Percentiles rank a stretch among this genome's conserved stretches.
phyloP scores from a whole-genome alignment of 2,329 filamentous ascomycete species.

The Thielaviopsis punctulata region DNA sequence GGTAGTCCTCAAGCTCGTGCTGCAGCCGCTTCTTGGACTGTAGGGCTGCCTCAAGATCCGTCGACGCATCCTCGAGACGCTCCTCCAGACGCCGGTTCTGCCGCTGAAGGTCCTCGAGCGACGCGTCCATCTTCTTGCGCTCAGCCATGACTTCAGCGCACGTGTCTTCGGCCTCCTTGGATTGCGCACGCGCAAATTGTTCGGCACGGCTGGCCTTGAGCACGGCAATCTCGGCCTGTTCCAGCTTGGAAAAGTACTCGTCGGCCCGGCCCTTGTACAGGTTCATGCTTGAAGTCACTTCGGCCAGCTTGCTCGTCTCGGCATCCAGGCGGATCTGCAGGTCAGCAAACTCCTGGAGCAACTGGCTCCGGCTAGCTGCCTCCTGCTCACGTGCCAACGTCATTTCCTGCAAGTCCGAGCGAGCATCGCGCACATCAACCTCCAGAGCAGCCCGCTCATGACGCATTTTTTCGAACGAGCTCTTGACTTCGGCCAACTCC shows the following conservation, averaged over 20 bases:
- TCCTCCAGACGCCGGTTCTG: slow-evolving; percentile 83
- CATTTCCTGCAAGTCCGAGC: slow-evolving; percentile 70
- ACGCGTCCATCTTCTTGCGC: slow-evolving; percentile 72
- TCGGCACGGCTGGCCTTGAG: slow-evolving; percentile 83
- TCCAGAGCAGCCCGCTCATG: slow-evolving; percentile 65
- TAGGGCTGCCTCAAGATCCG: slow-evolving; percentile 68
- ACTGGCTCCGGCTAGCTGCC: slow-evolving; percentile 66
- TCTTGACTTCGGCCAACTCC: slow-evolving; percentile 74
- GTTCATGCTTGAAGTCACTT: slow-evolving; percentile 67
- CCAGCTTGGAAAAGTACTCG: slow-evolving; percentile 92
- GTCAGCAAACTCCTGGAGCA: slow-evolving; percentile 83
- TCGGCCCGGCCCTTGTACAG: slow-evolving; percentile 86
- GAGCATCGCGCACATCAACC: slow-evolving; percentile 70
- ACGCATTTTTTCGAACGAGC: slow-evolving; percentile 71
- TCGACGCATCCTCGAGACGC: slow-evolving; percentile 76
- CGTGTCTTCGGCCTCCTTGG: slow-evolving; percentile 77
- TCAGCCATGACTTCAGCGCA: slow-evolving; percentile 84
- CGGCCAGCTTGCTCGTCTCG: slow-evolving; percentile 68
- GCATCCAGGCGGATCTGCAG: slow-evolving; percentile 84
- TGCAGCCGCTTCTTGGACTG: slow-evolving; percentile 90
- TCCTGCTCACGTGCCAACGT: slow-evolving; percentile 68
- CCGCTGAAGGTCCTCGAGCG: slow-evolving; percentile 77
- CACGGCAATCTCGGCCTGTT: slow-evolving; percentile 90
- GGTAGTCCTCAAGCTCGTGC: slow-evolving; percentile 94
- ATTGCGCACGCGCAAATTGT: slow-evolving; percentile 82